Percentiles rank a stretch among this genome's conserved stretches.
Conservation (phyloP, 768 basidiomycete species). For the Serendipita indica region DNA sequence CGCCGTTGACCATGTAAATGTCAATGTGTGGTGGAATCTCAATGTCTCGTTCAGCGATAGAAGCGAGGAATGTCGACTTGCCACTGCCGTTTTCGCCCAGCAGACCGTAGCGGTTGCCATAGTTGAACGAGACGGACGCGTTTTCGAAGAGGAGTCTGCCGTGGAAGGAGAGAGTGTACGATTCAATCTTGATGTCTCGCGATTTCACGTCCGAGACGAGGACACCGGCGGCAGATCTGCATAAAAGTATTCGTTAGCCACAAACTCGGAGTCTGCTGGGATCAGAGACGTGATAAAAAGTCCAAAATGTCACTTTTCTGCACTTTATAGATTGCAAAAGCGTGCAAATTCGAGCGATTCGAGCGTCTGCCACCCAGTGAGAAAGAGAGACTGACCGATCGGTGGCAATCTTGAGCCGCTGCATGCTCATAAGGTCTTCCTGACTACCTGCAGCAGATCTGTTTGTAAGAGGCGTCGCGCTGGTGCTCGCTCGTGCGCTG, state of each 20-base stretch:
- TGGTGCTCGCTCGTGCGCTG: conserved; percentile 37
- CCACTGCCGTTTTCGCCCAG: conserved; percentile 98
- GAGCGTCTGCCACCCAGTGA: too few species aligned
- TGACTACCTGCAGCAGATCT: conserved; percentile 62
- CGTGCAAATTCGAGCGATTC: too few species aligned
- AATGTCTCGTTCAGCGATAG: conserved; percentile 89
- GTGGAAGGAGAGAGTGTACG: conserved; percentile 93
- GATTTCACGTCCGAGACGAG: conserved; percentile 83
- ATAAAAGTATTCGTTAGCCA: not conserved
- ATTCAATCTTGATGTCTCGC: conserved; percentile 94
- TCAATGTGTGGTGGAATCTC: conserved; percentile 91
- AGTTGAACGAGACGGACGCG: conserved; percentile 50
- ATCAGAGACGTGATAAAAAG: too few species aligned
- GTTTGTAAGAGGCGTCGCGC: conserved; percentile 71
- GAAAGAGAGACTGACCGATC: conserved; percentile 47
- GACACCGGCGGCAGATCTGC: conserved; percentile 80
- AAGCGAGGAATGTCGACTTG: conserved; percentile 97
- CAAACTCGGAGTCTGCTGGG: too few species aligned
- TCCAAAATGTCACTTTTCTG: not conserved
- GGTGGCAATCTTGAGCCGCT: conserved; percentile 75
- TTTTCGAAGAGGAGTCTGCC: conserved; percentile 51
- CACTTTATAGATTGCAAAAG: not conserved
- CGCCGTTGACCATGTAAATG: conserved; percentile 91
- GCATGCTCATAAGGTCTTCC: conserved; percentile 76
- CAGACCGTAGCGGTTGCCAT: conserved; percentile 87